A percentile compares a stretch with the other conserved stretches of the same genome.
These are phyloP conservation scores for Hamamelis virginiana DNA, from an alignment of 164 flowering plant genomes.

Conservation along the genomic window DNA sequence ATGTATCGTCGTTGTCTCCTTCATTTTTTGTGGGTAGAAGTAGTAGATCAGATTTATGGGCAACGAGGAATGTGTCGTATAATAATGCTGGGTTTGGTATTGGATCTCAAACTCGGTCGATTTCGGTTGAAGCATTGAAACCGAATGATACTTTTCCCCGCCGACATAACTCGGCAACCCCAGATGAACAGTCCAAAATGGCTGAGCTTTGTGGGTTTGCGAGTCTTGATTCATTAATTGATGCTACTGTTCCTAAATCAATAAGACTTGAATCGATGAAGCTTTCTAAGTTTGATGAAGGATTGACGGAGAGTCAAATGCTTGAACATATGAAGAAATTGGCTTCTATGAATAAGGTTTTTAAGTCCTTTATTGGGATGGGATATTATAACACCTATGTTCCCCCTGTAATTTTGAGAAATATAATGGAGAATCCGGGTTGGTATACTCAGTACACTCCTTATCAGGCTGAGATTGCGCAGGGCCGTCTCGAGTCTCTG, in stretches of 20 bases:
- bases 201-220: slow-evolving; percentile 62
- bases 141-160: slow-evolving; percentile 92
- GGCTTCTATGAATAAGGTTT: slow-evolving; percentile 75
- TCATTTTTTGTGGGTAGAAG: slow-evolving; percentile 19
- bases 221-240: slow-evolving; percentile 65
- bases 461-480: slow-evolving; percentile 96
- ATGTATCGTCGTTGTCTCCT: slow-evolving; percentile 65
- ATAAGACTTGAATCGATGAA: slow-evolving; percentile 67
- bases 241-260: slow-evolving; percentile 92
- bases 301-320: slow-evolving; percentile 93
- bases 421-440: slow-evolving; percentile 96
- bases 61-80: slow-evolving; percentile 9
- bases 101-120: slow-evolving; percentile 46
- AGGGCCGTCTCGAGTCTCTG: slow-evolving; percentile 87
- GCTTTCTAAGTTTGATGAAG: slow-evolving; percentile 72
- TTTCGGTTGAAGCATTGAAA: slow-evolving; percentile 73
- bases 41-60: slow-evolving; percentile 20
- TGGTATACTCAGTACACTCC: slow-evolving; percentile 99
- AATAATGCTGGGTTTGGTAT: slow-evolving; percentile 18
- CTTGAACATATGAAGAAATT: slow-evolving; percentile 69
- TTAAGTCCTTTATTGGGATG: slow-evolving; percentile 92
- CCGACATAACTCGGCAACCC: slow-evolving; percentile 93
- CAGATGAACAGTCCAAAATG: slow-evolving; percentile 80
- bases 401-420: slow-evolving; percentile 84
- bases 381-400: slow-evolving; percentile 89